Base-by-base conservation (phyloP, 495 filamentous ascomycete genomes). In the Neurospora cerealis region DNA sequence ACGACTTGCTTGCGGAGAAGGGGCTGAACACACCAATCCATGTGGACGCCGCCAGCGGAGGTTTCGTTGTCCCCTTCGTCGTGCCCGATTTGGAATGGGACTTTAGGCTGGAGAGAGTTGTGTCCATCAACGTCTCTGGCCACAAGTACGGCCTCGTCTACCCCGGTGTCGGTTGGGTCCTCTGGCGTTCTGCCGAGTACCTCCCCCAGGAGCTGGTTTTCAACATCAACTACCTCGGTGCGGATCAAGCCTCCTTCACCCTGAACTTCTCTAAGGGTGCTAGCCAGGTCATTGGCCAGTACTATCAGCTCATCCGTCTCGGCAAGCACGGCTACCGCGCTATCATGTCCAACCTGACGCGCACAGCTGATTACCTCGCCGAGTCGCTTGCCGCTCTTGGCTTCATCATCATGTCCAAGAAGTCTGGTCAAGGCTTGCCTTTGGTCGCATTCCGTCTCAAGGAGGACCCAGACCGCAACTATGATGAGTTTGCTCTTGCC, bases 151-250 rank as follows among this genome's bases (percentile, higher is more conserved):
- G 87, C n/a, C 84, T 88, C 69, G 90, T 97, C 71, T 97, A 97
- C 81, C 94, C 94, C 15, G 94, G 94, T 80, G 92, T 97, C 39
- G 94, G 94, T 74, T 97, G 94, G 94, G 91, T 94, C 28, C 87
- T 97, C 75, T 97, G 94, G 93, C 88, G 94, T 40, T 87, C 90
- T 41, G 91, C 93, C 3, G 89, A 95, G 78, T 96, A 86, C 81
- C 87, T 97, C 1, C 94, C 94, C 32, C 85, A 95, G 80, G 94
- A 97, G 80, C 90, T 97, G 44, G 93, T 97, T 78, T 97, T 97
- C 88, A 97, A 96, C 87, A 95, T 97, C 87, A 97, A 97, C 84
- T 97, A 97, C 81, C 91, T 97, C 3, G 94, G 94, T 71, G 92
- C 94, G 34, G 93, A 97, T 77, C 94, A 97, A 83, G 90, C 94